Evolutionary conservation across 768 basidiomycete species (phyloP).

Genomic region (Phaeotremella skinneri): DNA sequence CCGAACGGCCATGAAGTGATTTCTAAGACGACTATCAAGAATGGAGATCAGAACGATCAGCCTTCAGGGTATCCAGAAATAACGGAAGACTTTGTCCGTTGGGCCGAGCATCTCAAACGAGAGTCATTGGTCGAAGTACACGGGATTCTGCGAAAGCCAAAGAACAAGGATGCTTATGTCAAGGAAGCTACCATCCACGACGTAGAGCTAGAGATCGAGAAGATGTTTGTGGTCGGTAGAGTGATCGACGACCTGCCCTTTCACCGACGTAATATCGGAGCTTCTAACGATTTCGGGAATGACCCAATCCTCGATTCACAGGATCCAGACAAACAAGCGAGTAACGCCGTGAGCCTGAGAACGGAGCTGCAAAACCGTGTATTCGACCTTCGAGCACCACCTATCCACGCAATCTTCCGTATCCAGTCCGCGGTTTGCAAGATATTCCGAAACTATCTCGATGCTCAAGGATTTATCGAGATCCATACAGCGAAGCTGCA

Average conservation of each 20-base stretch:
- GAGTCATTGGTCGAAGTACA: conserved; percentile 92
- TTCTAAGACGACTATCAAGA: too few relatives aligned
- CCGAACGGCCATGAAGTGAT: too few relatives aligned
- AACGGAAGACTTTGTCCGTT: too few relatives aligned
- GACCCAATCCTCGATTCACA: too few relatives aligned
- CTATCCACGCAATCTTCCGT: conserved; percentile 93
- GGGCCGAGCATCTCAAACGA: conserved; percentile 40
- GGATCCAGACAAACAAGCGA: conserved; percentile 82
- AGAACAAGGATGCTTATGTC: conserved; percentile 75
- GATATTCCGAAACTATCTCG: conserved; percentile 80
- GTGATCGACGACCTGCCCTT: background rate
- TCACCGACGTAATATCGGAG: conserved; percentile 60
- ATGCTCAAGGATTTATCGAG: conserved; percentile 74
- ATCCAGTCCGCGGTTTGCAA: conserved; percentile 84
- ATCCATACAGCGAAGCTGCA: conserved; percentile 98
- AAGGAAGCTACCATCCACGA: conserved; percentile 85
- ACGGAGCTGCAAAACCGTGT: background rate
- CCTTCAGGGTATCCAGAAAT: too few relatives aligned
- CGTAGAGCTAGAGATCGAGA: conserved; percentile 77
- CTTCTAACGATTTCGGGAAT: too few relatives aligned
- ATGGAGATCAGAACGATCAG: too few relatives aligned
- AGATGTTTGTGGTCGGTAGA: conserved; percentile 56
- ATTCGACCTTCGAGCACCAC: conserved; percentile 64
- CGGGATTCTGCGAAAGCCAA: too few relatives aligned
- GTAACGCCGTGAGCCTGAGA: conserved; percentile 67